A percentile compares a stretch with the other conserved stretches of the same genome.
These are phyloP conservation scores for Kwoniella newhampshirensis DNA, from an alignment of 768 basidiomycete species.

Conservation along the genomic window DNA sequence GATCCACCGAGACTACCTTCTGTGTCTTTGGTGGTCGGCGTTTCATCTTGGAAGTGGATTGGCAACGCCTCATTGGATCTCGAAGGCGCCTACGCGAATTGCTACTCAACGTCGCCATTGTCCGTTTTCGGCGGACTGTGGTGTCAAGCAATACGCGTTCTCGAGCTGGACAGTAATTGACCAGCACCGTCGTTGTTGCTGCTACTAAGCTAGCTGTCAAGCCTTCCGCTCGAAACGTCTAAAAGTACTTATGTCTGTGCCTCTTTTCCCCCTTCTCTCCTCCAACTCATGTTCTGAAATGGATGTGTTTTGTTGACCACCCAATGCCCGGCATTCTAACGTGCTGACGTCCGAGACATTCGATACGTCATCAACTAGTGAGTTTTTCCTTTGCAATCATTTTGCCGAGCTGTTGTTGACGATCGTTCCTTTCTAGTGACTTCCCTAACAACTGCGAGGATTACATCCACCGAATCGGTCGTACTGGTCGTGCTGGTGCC, in stretches of 20 bases:
- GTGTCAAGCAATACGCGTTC: constrained; percentile 23
- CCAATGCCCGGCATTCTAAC: constrained; percentile 12
- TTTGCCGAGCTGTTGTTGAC: neutral
- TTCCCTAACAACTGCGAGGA: constrained; percentile 98
- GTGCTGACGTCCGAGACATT: constrained; percentile 22
- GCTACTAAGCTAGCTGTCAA: constrained; percentile 12
- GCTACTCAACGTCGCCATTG: constrained; percentile 9
- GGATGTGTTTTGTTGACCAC: constrained; percentile 17
- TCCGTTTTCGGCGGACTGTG: neutral
- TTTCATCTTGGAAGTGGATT: constrained; percentile 15
- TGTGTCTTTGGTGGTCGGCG: constrained; percentile 4
- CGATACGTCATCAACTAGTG: constrained; percentile 25
- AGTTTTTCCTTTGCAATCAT: constrained; percentile 17
- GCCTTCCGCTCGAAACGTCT: neutral
- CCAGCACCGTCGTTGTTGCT: constrained; percentile 8
- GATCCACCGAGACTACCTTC: constrained; percentile 1
- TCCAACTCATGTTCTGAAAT: constrained; percentile 2
- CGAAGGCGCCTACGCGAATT: constrained; percentile 25
- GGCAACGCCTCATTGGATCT: constrained; percentile 15
- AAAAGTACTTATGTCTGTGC: constrained; percentile 24
- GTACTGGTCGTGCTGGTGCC: constrained; percentile 73
- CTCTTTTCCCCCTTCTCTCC: constrained; percentile 3
- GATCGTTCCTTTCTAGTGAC: constrained; percentile 61
- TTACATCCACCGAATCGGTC: constrained; percentile 91
- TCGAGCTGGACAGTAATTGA: constrained; percentile 21